Conservation (phyloP, 1,284 basidiomycete species). For the Tremellales sp. region DNA sequence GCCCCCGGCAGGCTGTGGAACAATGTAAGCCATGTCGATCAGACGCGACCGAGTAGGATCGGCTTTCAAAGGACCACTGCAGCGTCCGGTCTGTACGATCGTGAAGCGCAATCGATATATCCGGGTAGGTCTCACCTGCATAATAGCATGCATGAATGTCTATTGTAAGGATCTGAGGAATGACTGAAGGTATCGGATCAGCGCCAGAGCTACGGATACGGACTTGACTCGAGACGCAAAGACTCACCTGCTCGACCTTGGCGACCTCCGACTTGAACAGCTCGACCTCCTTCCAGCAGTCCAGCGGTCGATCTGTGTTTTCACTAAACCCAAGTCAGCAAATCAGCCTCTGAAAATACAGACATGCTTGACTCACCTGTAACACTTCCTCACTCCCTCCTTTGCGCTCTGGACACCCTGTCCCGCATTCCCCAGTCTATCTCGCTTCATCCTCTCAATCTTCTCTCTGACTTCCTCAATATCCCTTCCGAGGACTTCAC, state of each 20-base stretch:
- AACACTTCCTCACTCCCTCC: constrained; percentile 44
- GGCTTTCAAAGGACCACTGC: no score
- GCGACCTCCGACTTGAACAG: constrained; percentile 46
- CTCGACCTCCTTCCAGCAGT: constrained; percentile 50
- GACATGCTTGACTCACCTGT: constrained; percentile 36
- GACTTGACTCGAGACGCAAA: neutral
- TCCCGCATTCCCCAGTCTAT: constrained; percentile 31
- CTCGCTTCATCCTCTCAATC: constrained; percentile 40
- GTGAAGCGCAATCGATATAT: no score
- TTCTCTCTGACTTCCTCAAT: constrained; percentile 50
- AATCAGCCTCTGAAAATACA: neutral
- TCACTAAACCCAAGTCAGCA: neutral
- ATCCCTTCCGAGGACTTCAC: constrained; percentile 44
- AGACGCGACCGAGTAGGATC: no score
- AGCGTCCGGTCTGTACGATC: no score
- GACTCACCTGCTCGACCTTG: constrained; percentile 47
- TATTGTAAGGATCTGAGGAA: constrained; percentile 46
- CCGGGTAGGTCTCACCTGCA: no score
- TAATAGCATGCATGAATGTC: no score
- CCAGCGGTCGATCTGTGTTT: constrained; percentile 41
- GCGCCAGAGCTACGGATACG: neutral
- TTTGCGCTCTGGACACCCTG: constrained; percentile 33
- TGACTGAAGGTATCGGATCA: constrained; percentile 18
- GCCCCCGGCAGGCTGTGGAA: no score
- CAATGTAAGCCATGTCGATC: no score